Base-by-base conservation (phyloP, 148 eudicot species). In the Pouteria glomerata region DNA sequence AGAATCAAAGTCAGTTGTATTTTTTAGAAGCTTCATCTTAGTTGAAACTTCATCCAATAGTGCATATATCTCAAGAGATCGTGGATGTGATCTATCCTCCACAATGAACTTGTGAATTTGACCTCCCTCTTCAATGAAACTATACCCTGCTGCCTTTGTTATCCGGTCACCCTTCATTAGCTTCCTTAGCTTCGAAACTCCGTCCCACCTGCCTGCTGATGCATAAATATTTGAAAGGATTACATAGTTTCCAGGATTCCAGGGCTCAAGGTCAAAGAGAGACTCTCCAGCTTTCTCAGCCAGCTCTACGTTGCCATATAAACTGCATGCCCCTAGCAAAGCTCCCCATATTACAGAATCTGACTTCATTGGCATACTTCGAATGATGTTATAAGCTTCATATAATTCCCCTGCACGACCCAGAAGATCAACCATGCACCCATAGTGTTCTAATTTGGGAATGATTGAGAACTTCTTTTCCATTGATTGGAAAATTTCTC, bases 371-470 rank as follows among this genome's bases (percentile, higher is more conserved):
- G 88, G 86, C 84, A 88, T 80, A 4, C 58, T 71, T 69, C 58
- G 72, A 41, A 86, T 69, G 16, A 86, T 73, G 31, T 82, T 70
- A 59, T 84, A 79, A n/a, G 88, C 90, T 71, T 82, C 85, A 6
- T 55, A 42, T 56, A 83, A 69, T 64, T 77, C 73, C 16, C 93
- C 93, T 29, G 87, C 81, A 18, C 90, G 85, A 10, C 93, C 93
- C 53, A 86, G 84, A 66, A 89, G 88, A 79, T 86, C 93, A 66
- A 85, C 86, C 84, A 89, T 83, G 76, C 93, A 89, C 44, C 93
- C 90, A 30, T 86, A 85, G 79, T 89, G 93, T 73, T 89, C 85
- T 60, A 85, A 41, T 61, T 76, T 84, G 60, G 87, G 88, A 31
- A 11, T 51, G 34, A 89, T 70, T 7, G 45, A 61, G 59, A 82